Conservation (phyloP, 2,329 filamentous ascomycete species). For the Fusarium coicis region DNA sequence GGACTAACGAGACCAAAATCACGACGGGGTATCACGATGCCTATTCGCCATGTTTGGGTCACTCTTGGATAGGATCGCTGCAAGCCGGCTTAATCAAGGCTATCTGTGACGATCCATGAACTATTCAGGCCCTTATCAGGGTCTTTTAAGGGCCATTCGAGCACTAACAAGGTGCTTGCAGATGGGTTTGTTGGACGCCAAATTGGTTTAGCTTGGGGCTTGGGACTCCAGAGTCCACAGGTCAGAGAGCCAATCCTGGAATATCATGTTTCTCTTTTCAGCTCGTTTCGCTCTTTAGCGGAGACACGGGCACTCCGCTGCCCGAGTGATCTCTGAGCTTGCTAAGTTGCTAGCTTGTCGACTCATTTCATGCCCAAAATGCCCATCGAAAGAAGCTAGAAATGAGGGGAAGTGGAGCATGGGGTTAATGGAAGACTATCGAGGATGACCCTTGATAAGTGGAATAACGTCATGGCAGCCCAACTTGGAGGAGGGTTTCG, state of each 20-base stretch:
- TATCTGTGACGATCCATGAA: slow-evolving; percentile 30
- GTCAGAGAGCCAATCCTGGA: slow-evolving; percentile 26
- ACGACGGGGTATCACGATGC: slow-evolving; percentile 16
- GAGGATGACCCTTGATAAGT: slow-evolving; percentile 32
- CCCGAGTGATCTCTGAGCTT: slow-evolving; percentile 2
- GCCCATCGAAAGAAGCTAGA: slow-evolving; percentile 10
- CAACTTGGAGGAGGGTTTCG: slow-evolving; percentile 3
- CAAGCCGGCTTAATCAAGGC: slow-evolving; percentile 17
- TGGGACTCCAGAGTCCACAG: slow-evolving; percentile 12
- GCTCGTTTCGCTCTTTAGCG: slow-evolving; percentile 7
- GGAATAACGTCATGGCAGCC: slow-evolving; percentile 37
- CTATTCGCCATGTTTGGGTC: slow-evolving; percentile 40
- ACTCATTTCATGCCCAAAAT: slow-evolving; percentile 12
- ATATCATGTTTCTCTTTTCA: slow-evolving; percentile 22
- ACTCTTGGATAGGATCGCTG: slow-evolving; percentile 15
- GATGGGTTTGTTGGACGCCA: slow-evolving; percentile 19
- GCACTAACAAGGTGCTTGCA: slow-evolving; percentile 35
- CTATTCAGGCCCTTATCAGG: slow-evolving; percentile 30
- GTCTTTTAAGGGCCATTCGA: slow-evolving; percentile 16
- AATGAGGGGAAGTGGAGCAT: slow-evolving; percentile 44
- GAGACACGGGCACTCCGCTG: slow-evolving; percentile 17
- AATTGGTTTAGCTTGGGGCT: slow-evolving; percentile 34
- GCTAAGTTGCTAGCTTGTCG: background rate
- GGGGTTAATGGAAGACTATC: slow-evolving; percentile 13
- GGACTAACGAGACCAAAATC: slow-evolving; percentile 30